A percentile compares a stretch with the other conserved stretches of the same genome.
Conservation (phyloP, 805 yeast genomes). For the Wickerhamomyces ciferrii region DNA sequence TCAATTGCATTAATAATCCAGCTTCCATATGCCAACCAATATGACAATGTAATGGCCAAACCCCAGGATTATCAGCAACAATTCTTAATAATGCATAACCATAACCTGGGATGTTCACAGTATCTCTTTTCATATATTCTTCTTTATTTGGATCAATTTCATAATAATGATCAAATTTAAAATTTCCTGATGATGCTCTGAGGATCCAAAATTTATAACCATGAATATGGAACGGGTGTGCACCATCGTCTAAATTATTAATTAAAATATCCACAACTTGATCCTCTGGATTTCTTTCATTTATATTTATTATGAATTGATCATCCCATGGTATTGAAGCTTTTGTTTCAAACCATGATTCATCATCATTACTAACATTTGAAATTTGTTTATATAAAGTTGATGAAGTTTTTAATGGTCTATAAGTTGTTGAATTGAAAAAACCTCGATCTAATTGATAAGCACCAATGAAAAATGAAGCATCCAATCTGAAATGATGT, state of each 20-base stretch:
- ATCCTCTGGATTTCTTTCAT: slow-evolving; percentile 18
- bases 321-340: slow-evolving; percentile 9
- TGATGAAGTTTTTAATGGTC: slow-evolving; percentile 13
- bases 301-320: slow-evolving; percentile 17
- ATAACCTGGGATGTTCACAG: slow-evolving; percentile 50
- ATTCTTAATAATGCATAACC: slow-evolving; percentile 56
- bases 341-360: not conserved
- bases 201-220: slow-evolving; percentile 34
- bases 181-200: slow-evolving; percentile 21
- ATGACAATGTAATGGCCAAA: slow-evolving; percentile 83
- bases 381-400: slow-evolving; percentile 12
- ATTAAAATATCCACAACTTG: slow-evolving; percentile 54
- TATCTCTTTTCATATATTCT: slow-evolving; percentile 53
- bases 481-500: slow-evolving; percentile 14
- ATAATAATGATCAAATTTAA: slow-evolving; percentile 25
- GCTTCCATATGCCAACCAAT: slow-evolving; percentile 66
- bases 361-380: slow-evolving; percentile 10
- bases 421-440: slow-evolving; percentile 20
- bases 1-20: slow-evolving; percentile 37
- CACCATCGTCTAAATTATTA: slow-evolving; percentile 64
- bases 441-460: slow-evolving; percentile 20
- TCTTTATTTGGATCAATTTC: slow-evolving; percentile 40
- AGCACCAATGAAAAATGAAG: slow-evolving; percentile 21
- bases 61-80: slow-evolving; percentile 71
- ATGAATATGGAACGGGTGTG: slow-evolving; percentile 61